These are phyloP conservation scores for Vanrija humicola DNA, from an alignment of 1,284 basidiomycete species.

Conservation along the genomic window DNA sequence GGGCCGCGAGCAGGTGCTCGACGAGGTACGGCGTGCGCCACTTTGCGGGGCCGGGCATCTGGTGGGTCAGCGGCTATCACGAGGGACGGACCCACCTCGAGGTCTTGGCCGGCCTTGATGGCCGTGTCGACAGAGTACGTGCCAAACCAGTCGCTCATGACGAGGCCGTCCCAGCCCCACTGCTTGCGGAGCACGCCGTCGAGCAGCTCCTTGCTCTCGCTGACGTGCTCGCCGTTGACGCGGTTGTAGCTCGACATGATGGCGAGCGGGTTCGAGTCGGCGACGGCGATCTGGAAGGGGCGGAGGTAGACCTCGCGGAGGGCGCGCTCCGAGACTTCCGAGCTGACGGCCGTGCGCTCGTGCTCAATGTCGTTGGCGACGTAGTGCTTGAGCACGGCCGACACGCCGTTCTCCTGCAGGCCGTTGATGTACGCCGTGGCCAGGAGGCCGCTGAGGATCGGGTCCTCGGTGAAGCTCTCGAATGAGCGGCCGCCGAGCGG, in stretches of 20 bases:
- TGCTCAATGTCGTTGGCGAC: constrained; percentile 31
- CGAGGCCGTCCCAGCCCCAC: constrained; percentile 66
- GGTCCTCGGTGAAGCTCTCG: constrained; percentile 69
- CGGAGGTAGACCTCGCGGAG: constrained; percentile 75
- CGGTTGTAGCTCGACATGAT: constrained; percentile 54
- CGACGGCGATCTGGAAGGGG: constrained; percentile 78
- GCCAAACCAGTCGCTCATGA: constrained; percentile 59
- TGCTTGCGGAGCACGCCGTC: constrained; percentile 49
- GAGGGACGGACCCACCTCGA: constrained; percentile 57
- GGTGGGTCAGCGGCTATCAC: constrained; percentile 64
- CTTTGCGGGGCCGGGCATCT: constrained; percentile 25
- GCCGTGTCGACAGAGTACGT: constrained; percentile 62
- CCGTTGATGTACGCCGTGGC: constrained; percentile 68
- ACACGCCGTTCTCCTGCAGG: constrained; percentile 62
- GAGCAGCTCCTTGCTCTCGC: constrained; percentile 61
- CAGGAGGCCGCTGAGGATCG: constrained; percentile 63
- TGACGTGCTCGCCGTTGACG: constrained; percentile 64
- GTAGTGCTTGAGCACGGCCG: constrained; percentile 45
- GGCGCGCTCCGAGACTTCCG: constrained; percentile 58
- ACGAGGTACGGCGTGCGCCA: constrained; percentile 44
- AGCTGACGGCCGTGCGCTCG: constrained; percentile 17
- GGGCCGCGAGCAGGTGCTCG: constrained; percentile 35
- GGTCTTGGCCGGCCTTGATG: constrained; percentile 68
- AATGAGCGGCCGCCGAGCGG: constrained; percentile 59
- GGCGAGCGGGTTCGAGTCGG: constrained; percentile 52